These are phyloP conservation scores for Cladosporium halotolerans DNA, from an alignment of 2,329 filamentous ascomycete genomes.

Conservation along the genomic window DNA sequence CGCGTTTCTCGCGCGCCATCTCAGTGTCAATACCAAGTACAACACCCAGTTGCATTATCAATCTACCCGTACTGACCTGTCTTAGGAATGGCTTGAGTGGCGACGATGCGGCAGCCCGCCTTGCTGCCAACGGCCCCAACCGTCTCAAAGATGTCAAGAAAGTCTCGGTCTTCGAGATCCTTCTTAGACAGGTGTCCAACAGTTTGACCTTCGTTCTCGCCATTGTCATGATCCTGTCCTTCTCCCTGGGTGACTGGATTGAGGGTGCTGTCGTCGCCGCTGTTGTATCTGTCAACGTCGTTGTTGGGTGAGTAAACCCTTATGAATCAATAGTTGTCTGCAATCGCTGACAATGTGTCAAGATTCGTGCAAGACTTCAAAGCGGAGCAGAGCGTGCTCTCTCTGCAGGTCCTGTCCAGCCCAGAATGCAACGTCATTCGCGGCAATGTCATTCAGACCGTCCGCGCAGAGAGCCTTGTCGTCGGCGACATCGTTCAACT, in stretches of 20 bases:
- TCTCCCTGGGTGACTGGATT: conserved; percentile 52
- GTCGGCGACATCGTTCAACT: conserved; percentile 59
- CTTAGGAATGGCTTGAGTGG: conserved; percentile 5
- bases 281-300: conserved; percentile 51
- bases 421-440: conserved; percentile 50
- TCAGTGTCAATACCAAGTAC: conserved; percentile 5
- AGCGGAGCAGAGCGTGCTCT: conserved; percentile 53
- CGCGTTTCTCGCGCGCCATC: not conserved
- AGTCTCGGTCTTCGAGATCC: conserved; percentile 16
- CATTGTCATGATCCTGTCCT: conserved; percentile 50
- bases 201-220: conserved; percentile 39
- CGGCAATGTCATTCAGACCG: conserved; percentile 45
- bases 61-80: not conserved
- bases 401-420: conserved; percentile 47
- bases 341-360: not conserved
- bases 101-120: conserved; percentile 7
- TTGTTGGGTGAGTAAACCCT: conserved; percentile 33
- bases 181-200: conserved; percentile 28
- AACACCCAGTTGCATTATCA: too few relatives aligned
- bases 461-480: conserved; percentile 53
- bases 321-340: not conserved
- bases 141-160: conserved; percentile 15
- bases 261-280: conserved; percentile 52
- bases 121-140: conserved; percentile 14
- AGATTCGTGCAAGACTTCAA: conserved; percentile 52